Evolutionary conservation across 768 basidiomycete genomes (phyloP).

Genomic region (Ramaria sp.): DNA sequence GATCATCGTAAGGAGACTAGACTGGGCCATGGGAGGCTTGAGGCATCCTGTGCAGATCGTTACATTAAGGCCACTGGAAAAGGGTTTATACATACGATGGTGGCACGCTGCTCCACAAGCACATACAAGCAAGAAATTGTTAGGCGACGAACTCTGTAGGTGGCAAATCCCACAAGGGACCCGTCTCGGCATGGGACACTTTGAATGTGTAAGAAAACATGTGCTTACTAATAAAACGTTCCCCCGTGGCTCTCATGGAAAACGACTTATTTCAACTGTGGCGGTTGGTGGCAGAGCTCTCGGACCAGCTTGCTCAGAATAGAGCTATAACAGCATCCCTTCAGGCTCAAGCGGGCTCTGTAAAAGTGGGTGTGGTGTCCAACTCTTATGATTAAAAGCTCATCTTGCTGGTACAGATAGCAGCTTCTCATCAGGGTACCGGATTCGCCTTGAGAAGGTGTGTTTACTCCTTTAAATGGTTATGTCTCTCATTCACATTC

Average conservation of each 20-base stretch:
- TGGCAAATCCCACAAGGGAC: not conserved
- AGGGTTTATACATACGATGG: not conserved
- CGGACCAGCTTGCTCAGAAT: constrained; percentile 77
- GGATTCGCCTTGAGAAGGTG: constrained; percentile 85
- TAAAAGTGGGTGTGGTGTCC: constrained; percentile 52
- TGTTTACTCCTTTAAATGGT: constrained; percentile 16
- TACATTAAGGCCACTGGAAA: not conserved
- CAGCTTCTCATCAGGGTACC: constrained; percentile 82
- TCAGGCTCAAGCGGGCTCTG: constrained; percentile 59
- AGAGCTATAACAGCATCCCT: constrained; percentile 59
- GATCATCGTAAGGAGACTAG: constrained; percentile 1
- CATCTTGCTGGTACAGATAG: constrained; percentile 39
- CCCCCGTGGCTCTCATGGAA: not conserved
- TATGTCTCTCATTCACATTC: not conserved
- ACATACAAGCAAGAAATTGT: constrained; percentile 2
- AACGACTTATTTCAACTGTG: constrained; percentile 24
- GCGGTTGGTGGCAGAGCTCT: constrained; percentile 61
- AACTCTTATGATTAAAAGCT: not conserved
- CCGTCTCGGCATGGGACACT: not conserved
- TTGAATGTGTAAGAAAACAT: not conserved
- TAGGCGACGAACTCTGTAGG: not conserved
- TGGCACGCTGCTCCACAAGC: not conserved
- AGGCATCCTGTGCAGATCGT: not conserved
- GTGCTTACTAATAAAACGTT: not conserved
- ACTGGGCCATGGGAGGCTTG: not conserved